phyloP scores from a whole-genome alignment of 31 red algal species.

The Porphyra umbilicalis region DNA sequence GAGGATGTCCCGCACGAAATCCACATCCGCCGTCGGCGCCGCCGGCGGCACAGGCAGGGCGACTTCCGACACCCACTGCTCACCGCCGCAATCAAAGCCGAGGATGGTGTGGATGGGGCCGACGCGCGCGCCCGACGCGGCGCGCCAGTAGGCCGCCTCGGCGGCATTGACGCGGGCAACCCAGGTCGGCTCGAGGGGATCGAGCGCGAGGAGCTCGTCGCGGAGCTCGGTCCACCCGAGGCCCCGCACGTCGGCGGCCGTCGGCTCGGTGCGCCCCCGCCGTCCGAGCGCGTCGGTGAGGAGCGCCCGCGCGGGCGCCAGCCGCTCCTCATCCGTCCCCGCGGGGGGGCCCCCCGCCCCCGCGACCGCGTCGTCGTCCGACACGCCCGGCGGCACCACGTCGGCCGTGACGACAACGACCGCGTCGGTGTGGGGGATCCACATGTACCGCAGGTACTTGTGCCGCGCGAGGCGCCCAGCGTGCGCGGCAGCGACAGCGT shows the following conservation, averaged over 20 bases:
- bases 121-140: constrained; percentile 28
- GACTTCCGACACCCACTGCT: constrained; percentile 86
- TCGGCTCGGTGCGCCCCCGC: not conserved
- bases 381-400: constrained; percentile 10
- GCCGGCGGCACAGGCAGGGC: constrained; percentile 39
- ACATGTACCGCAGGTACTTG: constrained; percentile 80
- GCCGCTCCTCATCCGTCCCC: constrained; percentile 11
- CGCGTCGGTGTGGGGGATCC: constrained; percentile 78
- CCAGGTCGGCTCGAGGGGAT: constrained; percentile 57
- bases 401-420: constrained; percentile 78
- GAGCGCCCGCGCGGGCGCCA: constrained; percentile 25
- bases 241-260: constrained; percentile 5
- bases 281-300: constrained; percentile 13
- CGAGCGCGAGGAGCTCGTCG: constrained; percentile 41
- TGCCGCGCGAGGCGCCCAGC: constrained; percentile 26
- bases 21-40: constrained; percentile 18
- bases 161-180: constrained; percentile 48
- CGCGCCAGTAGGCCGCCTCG: constrained; percentile 59
- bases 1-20: constrained; percentile 38
- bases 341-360: not conserved
- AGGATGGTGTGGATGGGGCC: constrained; percentile 61
- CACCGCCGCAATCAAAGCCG: constrained; percentile 82
- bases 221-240: constrained; percentile 43
- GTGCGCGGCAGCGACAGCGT: constrained; percentile 34
- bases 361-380: not conserved